A percentile compares a stretch with the other conserved stretches of the same genome.
Evolutionary conservation across 108 stramenopile genomes (phyloP).

Genomic region (Skeletonema grethae): DNA sequence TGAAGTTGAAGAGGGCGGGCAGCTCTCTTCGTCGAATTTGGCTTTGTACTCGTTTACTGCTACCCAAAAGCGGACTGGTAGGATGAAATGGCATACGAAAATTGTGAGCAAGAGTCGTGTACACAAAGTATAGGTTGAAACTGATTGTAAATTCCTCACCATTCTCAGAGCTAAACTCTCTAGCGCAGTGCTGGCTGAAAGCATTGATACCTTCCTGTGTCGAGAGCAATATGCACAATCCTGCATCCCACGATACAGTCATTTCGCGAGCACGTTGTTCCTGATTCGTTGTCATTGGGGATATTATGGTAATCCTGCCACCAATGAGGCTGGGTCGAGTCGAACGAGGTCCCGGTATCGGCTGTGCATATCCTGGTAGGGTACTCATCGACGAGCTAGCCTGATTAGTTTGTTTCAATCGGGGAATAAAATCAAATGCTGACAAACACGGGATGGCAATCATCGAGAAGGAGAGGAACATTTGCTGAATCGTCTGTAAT

Average conservation of each 20-base stretch:
- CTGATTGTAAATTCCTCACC: too few species aligned
- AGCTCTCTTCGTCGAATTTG: constrained; percentile 28
- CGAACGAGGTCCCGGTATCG: constrained; percentile 21
- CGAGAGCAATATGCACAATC: constrained; percentile 45
- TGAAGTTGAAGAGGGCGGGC: neutral
- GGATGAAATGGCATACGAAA: neutral
- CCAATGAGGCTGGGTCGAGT: constrained; percentile 6
- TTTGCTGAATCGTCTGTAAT: constrained; percentile 47
- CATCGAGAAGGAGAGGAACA: constrained; percentile 44
- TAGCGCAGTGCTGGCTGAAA: constrained; percentile 47
- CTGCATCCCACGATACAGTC: constrained; percentile 46
- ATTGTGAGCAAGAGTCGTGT: neutral
- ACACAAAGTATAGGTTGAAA: neutral
- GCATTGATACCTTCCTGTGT: constrained; percentile 41
- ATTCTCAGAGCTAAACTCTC: constrained; percentile 50
- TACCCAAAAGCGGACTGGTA: constrained; percentile 41
- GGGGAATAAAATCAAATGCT: constrained; percentile 23
- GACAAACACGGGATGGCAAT: constrained; percentile 21
- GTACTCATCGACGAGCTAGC: constrained; percentile 8
- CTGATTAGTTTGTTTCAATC: constrained; percentile 21
- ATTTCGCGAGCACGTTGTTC: constrained; percentile 12
- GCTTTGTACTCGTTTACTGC: constrained; percentile 50
- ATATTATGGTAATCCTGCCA: neutral
- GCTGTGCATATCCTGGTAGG: constrained; percentile 41
- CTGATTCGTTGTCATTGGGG: neutral